Base-by-base conservation (phyloP, 169 alveolate species). In the Plasmodium cynomolgi region DNA sequence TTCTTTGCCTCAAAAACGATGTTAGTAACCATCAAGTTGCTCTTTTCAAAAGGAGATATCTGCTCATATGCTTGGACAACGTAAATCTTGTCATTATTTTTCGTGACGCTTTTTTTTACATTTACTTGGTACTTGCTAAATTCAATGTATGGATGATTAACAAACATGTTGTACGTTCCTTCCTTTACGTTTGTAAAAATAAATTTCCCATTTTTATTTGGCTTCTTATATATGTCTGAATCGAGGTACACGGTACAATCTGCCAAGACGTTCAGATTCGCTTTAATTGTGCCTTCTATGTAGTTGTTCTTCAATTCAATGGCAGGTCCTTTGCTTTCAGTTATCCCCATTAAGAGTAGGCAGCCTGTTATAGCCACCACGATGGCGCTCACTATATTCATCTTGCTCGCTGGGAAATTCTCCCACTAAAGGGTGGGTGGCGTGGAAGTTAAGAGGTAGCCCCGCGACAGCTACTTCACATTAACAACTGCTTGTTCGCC, bases 91-190 rank as follows among this genome's bases (percentile, higher is more conserved):
- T 83, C 71, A 81, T 91, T 91, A 72, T 91, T 81, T 77, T 71
- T 23, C 54, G 95, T 91, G 39, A 91, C 41, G 23, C 68, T 62
- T 71, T 72, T 81, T 50, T 91, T 91, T 11, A 91, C 95, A 81
- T 91, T 90, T 13, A 91, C 95, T 54, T 91, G 84, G 83, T 44
- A 91, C 58, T 20, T 91, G 26, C 26, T 91, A 73, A 91, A 91
- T 81, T 91, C 95, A 50, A 81, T 1, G 77, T 91, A 91, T 41
- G 95, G 95, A 41, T 91, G 95, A 81, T 81, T 91, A 71, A 91
- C 92, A 47, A 41, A 91, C 81, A 91, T 50, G 26, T 39, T 72
- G 56, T 91, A 91, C 39, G 56, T 54, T 39, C 95, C 95, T 91
- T 91, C 95, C 34, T 91, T 91, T 31, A 91, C 95, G 83, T 91